Evolutionary conservation across 2,329 filamentous ascomycete species (phyloP), one percentile per base, ranked within the genome.

Genomic region (Xylariaceae sp.): DNA sequence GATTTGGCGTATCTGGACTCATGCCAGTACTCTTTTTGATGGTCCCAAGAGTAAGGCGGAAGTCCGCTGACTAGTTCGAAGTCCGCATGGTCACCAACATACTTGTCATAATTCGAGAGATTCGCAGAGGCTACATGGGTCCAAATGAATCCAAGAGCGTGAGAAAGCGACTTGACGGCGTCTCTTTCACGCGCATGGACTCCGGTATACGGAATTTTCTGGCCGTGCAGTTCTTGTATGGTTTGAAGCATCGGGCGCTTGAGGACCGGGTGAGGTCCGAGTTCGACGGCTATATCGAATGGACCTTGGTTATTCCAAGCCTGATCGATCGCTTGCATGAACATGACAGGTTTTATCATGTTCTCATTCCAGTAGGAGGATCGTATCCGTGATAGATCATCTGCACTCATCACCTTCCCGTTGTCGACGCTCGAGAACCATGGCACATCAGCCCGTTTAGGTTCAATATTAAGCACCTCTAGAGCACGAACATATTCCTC

Each of bases 291-390:
- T 8, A 73, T 67, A 43, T 79, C 72, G 21, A 75, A 72, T 0
- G 64, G 53, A 0, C 65, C 67, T 8, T 31, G 39, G 5, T 60
- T 44, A 2, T 62, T 24, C 1, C 73, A n/a, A 0, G 73, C 69
- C 0, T 61, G 19, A 50, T 57, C 37, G 0, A 80, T 41, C 1
- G 79, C 79, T 39, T 79, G 69, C 1, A 67, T 67, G 58, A 82
- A 82, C 0, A 75, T 62, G 0, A 81, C 79, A 0, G 78, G 71
- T 6, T 71, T 65, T 2, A 69, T 63, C 74, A 82, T 74, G 60
- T 82, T 82, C n/a, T 75, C 67, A 1, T 56, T 65, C 79, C 79
- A 82, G 65, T 82, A 45, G 29, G 4, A n/a, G n/a, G n/a, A n/a
- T n/a, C n/a, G n/a, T n/a, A n/a, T n/a, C n/a, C n/a, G n/a, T n/a